Evolutionary conservation across 305 asterid species (phyloP), one percentile per base, ranked within the genome.

Genomic region (Fraxinus sp.): DNA sequence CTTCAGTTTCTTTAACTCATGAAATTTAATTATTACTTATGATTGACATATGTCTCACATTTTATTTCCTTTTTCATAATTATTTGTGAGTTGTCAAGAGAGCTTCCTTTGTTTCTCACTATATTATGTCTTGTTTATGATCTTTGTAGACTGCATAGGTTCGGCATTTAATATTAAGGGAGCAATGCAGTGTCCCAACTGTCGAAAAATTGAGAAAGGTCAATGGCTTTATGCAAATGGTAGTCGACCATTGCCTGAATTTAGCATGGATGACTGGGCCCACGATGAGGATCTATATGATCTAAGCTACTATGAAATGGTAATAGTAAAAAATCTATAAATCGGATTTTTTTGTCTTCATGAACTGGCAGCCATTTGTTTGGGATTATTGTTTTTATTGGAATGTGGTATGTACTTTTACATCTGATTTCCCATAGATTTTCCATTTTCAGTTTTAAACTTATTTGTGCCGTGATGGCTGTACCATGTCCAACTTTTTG

Each of bases 181-280:
- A 86, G 91, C 92, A 62, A 94, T 94, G 98, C 97, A 93, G 90
- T 94, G 98, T 80, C 98, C 97, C 78, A 94, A 94, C 90, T 94
- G 98, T 87, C 93, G 97, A 59, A 92, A 94, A 86, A 89, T 90
- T 84, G 98, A 94, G 91, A 93, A 91, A 89, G 97, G 98, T 26
- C 97, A 89, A 79, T 94, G 98, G 98, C 92, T 93, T 52, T 94
- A 87, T 88, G 95, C 97, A 24, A 90, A 85, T 84, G 97, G 98
- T 64, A 72, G 91, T 83, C 97, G 97, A 66, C 90, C 95, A 49
- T 62, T 86, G 77, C 92, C 97, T 81, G 98, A 94, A 37, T 86
- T 93, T 77, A 89, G 59, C 90, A 83, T 93, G 91, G 97, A 93
- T 80, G 97, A 92, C 79, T 90, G 92, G 97, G 89, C 91, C 79